phyloP scores from a whole-genome alignment of 306 rosid species.

The Ormosia emarginata region DNA sequence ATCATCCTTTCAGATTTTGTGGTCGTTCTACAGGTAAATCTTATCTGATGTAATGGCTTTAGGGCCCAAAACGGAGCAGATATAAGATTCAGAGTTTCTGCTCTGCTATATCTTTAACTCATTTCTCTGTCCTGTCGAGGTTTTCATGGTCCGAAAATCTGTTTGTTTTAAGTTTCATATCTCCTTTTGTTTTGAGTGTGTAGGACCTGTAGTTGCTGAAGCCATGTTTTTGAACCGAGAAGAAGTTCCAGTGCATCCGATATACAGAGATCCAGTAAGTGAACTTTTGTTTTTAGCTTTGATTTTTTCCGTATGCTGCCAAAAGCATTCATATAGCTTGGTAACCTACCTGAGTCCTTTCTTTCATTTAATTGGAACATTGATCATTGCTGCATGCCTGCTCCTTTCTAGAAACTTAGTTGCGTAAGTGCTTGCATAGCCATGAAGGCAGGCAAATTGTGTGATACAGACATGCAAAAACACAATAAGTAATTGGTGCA shows the following conservation, averaged over 20 bases:
- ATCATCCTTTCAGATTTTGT: too few relatives aligned
- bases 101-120: too few relatives aligned
- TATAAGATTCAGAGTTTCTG: background rate
- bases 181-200: constrained; percentile 27
- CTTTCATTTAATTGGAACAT: background rate
- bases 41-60: too few relatives aligned
- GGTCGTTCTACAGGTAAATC: too few relatives aligned
- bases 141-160: too few relatives aligned
- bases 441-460: too few relatives aligned
- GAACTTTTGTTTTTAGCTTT: background rate
- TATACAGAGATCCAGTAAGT: constrained; percentile 95
- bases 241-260: constrained; percentile 89
- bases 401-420: background rate
- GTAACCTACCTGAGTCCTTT: background rate
- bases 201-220: constrained; percentile 95
- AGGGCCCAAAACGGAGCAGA: too few relatives aligned
- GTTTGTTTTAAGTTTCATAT: too few relatives aligned
- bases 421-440: too few relatives aligned
- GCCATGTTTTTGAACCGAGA: constrained; percentile 94
- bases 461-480: background rate
- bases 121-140: too few relatives aligned
- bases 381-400: background rate
- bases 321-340: background rate
- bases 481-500: background rate
- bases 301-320: background rate